Conservation (phyloP, 2,329 filamentous ascomycete genomes). For the Penicillium glabrum region DNA sequence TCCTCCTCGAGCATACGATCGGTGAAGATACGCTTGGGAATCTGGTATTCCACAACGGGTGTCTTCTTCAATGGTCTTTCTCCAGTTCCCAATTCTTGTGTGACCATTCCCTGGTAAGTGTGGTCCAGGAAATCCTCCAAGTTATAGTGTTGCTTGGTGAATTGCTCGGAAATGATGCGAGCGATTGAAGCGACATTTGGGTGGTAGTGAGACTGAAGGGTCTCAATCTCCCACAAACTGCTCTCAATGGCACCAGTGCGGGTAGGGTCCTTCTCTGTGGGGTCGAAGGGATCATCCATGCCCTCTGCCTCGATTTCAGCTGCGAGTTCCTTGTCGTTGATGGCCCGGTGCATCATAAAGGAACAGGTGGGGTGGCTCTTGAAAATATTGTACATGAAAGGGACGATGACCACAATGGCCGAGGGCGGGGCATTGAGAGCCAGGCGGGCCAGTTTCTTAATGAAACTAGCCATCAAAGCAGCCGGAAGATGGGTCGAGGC, state of each 20-base stretch:
- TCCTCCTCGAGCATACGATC: conserved; percentile 42
- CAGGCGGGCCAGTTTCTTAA: conserved; percentile 86
- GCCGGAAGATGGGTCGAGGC: conserved; percentile 89
- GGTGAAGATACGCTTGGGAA: conserved; percentile 78
- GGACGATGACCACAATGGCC: conserved; percentile 83
- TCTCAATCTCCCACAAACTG: conserved; percentile 91
- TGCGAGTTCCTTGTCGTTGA: conserved; percentile 58
- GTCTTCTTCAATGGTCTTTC: conserved; percentile 79
- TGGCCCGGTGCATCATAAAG: conserved; percentile 89
- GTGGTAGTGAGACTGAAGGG: conserved; percentile 89
- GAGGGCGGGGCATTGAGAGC: conserved; percentile 85
- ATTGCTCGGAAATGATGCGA: conserved; percentile 93
- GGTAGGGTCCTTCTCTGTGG: conserved; percentile 77
- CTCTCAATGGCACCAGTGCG: conserved; percentile 85
- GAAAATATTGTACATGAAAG: conserved; percentile 93
- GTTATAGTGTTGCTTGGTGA: conserved; percentile 92
- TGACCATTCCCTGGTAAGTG: conserved; percentile 74
- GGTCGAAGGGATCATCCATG: conserved; percentile 74
- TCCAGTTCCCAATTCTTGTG: conserved; percentile 66
- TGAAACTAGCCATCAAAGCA: conserved; percentile 86
- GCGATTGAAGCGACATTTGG: conserved; percentile 93
- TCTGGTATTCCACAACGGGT: conserved; percentile 90
- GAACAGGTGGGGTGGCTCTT: conserved; percentile 87
- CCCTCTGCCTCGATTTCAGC: conserved; percentile 61
- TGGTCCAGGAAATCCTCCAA: conserved; percentile 98